Evolutionary conservation across 2,329 filamentous ascomycete genomes (phyloP), one percentile per base, ranked within the genome.

Genomic region (Colletotrichum sp.): DNA sequence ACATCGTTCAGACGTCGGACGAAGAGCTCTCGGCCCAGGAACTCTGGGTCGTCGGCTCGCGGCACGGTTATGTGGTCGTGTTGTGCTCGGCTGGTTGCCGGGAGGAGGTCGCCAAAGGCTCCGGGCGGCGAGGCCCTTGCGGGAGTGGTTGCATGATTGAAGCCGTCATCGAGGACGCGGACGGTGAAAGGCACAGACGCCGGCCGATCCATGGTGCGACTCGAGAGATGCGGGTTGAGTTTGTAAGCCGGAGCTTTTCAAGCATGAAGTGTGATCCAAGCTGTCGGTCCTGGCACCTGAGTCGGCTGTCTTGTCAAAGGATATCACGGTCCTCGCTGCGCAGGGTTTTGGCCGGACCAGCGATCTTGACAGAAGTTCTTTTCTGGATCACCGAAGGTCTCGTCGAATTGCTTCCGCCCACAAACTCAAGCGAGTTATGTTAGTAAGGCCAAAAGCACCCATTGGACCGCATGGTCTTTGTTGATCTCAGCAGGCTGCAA

Each of bases 1-100:
- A 81, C 59, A 24, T 76, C 69, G 59, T 83, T 82, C 34, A 85
- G 78, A 49, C 77, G 81, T n/a, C 76, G 72, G 63, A 85, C 82
- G 28, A 80, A 76, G n/a, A 85, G 80, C 69, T 85, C 83, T 24
- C 69, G 69, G 9, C 76, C 69, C 5, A 84, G 77, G 57, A 84
- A 84, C 0, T 72, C 69, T 12, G 67, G 13, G 32, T 75, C 64
- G 36, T 52, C 57, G 68, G 64, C 62, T 55, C 34, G 57, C 36
- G 82, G 82, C 44, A 79, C 71, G 16, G 79, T 64, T 63, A 84
- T 81, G 44, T 84, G 77, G 52, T 85, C 83, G 18, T 71, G 26
- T 34, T 76, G 78, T 18, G 80, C 80, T 64, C 83, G 82, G 75
- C 78, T 77, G 10, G 83, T 79, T 21, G 83, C 82, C 8, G 83